Conservation (phyloP, 192 early-diverging fungal species). For the Entomortierella chlamydospora region DNA sequence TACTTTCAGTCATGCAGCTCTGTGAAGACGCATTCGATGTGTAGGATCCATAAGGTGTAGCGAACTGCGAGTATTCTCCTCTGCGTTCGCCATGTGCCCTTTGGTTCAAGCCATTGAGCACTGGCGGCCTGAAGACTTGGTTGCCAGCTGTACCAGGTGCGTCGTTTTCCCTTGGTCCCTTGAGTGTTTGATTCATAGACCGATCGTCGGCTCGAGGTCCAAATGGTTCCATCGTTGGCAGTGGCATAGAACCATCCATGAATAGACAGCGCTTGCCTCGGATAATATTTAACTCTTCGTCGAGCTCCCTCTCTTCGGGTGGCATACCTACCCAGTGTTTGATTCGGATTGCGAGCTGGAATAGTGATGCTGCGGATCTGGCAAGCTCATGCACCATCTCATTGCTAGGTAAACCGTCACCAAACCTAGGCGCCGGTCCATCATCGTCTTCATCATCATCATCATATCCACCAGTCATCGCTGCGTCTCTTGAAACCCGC, state of each 20-base stretch:
- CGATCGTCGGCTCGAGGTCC: background rate
- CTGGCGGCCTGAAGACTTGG: too few relatives aligned
- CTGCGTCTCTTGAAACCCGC: background rate
- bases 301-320: constrained; percentile 28
- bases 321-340: constrained; percentile 51
- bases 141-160: background rate
- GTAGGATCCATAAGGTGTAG: background rate
- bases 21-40: constrained; percentile 5
- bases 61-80: background rate
- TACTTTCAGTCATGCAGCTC: background rate
- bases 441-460: background rate
- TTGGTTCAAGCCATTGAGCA: background rate
- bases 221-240: constrained; percentile 2
- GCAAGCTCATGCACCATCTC: constrained; percentile 42
- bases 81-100: background rate
- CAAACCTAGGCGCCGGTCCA: constrained; percentile 10
- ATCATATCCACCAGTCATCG: background rate
- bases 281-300: constrained; percentile 52
- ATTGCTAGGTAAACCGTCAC: constrained; percentile 12
- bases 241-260: constrained; percentile 25
- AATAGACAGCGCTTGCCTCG: constrained; percentile 49
- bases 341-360: constrained; percentile 47
- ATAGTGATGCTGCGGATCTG: constrained; percentile 36
- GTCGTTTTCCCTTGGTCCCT: background rate
- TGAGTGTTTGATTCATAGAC: background rate